A percentile compares a stretch with the other conserved stretches of the same genome.
These are phyloP conservation scores for Magnolia officinalis DNA, from an alignment of 164 flowering plant species.

Conservation along the genomic window DNA sequence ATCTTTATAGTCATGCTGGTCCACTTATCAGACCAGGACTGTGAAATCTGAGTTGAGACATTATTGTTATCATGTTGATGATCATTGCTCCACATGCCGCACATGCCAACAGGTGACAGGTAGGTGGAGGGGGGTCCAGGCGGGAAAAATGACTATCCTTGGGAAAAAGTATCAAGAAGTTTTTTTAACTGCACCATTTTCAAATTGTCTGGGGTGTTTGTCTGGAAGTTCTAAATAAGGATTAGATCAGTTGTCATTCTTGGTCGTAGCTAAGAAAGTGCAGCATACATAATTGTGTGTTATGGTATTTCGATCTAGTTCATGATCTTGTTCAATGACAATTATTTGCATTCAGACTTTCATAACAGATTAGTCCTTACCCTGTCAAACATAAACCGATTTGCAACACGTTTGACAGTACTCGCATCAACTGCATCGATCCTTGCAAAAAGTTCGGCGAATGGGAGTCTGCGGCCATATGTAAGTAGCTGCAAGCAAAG, in stretches of 20 bases:
- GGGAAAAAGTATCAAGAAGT: background rate
- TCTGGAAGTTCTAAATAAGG: background rate
- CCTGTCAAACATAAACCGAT: conserved; percentile 72
- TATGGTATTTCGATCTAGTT: background rate
- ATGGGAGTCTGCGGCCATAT: conserved; percentile 87
- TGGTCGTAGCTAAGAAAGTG: background rate
- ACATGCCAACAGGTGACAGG: no score
- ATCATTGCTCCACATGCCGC: background rate
- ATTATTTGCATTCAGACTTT: background rate
- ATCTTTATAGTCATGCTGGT: background rate
- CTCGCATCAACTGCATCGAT: conserved; percentile 92
- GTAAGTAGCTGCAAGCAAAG: conserved; percentile 67
- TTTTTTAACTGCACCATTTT: background rate
- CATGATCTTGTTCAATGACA: background rate
- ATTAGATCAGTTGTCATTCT: background rate
- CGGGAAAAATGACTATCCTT: no score
- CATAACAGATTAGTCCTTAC: conserved; percentile 29
- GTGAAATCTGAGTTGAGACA: background rate
- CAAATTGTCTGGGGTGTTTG: background rate
- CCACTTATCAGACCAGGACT: background rate
- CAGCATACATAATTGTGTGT: background rate
- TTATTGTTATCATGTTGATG: background rate
- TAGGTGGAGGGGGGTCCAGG: no score
- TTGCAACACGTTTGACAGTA: conserved; percentile 88
- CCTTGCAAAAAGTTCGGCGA: conserved; percentile 82